phyloP scores from a whole-genome alignment of 2,329 filamentous ascomycete genomes.

The Didymella pomorum region DNA sequence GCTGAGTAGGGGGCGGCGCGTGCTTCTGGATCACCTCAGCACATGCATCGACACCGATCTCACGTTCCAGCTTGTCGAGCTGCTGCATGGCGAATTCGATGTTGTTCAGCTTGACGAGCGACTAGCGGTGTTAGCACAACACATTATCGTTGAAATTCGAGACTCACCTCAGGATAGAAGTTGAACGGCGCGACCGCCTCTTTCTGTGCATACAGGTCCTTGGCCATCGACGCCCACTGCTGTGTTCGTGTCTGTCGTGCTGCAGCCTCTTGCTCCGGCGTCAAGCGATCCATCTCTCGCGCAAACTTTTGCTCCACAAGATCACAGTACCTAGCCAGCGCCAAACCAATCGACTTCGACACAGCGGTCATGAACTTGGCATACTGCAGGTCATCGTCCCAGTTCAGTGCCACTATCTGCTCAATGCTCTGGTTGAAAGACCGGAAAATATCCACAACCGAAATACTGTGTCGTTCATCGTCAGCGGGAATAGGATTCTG shows the following conservation, averaged over 20 bases:
- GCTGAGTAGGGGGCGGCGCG: constrained; percentile 74
- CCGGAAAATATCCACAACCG: constrained; percentile 90
- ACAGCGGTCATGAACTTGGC: constrained; percentile 97
- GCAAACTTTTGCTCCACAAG: constrained; percentile 84
- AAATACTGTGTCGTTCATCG: constrained; percentile 89
- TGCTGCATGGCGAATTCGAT: constrained; percentile 94
- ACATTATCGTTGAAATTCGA: background rate
- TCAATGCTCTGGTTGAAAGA: constrained; percentile 93
- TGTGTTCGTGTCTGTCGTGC: constrained; percentile 84
- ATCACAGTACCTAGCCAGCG: constrained; percentile 90
- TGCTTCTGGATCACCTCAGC: constrained; percentile 80
- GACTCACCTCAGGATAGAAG: constrained; percentile 84
- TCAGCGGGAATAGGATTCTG: constrained; percentile 72
- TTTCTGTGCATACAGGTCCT: constrained; percentile 89
- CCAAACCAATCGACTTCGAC: constrained; percentile 82
- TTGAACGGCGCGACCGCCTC: constrained; percentile 97
- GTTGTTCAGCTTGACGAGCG: constrained; percentile 97
- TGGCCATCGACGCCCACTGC: constrained; percentile 90
- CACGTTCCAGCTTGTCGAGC: constrained; percentile 86
- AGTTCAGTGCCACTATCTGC: constrained; percentile 83
- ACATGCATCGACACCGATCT: constrained; percentile 90
- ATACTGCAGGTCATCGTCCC: constrained; percentile 92
- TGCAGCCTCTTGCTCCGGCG: constrained; percentile 83
- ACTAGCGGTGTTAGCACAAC: constrained; percentile 60
- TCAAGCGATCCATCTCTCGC: constrained; percentile 91